phyloP scores from a whole-genome alignment of 495 filamentous ascomycete genomes.

The Penicillium pulvis region DNA sequence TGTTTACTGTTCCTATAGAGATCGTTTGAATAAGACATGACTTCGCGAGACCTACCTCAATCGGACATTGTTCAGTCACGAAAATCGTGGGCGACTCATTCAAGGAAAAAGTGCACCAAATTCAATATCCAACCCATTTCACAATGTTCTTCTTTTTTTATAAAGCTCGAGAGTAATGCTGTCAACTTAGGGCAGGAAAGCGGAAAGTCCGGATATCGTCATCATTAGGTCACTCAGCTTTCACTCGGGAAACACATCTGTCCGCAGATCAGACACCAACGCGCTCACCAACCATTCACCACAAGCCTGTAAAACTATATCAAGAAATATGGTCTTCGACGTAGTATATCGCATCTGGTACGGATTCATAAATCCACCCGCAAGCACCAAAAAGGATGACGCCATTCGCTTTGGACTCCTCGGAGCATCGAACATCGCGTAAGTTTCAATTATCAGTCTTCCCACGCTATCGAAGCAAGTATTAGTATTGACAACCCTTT shows the following conservation, averaged over 20 bases:
- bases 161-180: too few species aligned
- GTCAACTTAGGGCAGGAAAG: too few species aligned
- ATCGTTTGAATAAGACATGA: too few species aligned
- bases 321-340: constrained; percentile 5
- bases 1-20: too few species aligned
- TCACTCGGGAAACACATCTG: not conserved
- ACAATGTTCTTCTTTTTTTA: too few species aligned
- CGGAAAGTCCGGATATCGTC: not conserved
- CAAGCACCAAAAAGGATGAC: constrained; percentile 23
- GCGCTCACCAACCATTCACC: too few species aligned
- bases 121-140: too few species aligned
- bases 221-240: not conserved
- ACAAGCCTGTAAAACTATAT: not conserved
- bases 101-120: too few species aligned
- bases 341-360: constrained; percentile 19
- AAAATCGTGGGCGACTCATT: too few species aligned
- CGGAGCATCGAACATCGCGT: constrained; percentile 37
- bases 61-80: too few species aligned
- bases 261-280: not conserved
- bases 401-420: constrained; percentile 35
- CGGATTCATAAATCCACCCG: constrained; percentile 23
- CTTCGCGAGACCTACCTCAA: too few species aligned
- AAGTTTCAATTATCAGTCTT: not conserved
- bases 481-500: not conserved
- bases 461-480: not conserved